phyloP scores from a whole-genome alignment of 495 filamentous ascomycete species.

The Annulohypoxylon maeteangense region DNA sequence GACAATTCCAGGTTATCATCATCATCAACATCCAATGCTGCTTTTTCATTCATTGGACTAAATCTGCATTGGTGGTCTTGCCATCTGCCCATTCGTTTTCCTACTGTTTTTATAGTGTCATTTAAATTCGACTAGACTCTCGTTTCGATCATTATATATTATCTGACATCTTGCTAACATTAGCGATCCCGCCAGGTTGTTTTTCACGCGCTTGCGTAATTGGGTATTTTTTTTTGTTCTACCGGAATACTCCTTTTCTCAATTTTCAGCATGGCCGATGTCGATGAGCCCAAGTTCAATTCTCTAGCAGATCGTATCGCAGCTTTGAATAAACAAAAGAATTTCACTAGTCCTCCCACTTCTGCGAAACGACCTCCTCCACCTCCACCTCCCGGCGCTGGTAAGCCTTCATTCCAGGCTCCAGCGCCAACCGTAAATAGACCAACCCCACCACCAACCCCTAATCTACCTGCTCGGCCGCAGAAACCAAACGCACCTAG shows the following conservation, averaged over 20 bases:
- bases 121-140: not conserved
- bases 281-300: constrained; percentile 64
- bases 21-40: not conserved
- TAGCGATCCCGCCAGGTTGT: not conserved
- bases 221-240: not conserved
- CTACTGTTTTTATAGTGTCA: not conserved
- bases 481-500: constrained; percentile 48
- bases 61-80: not conserved
- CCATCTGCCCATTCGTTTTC: not conserved
- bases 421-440: constrained; percentile 40
- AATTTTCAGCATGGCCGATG: constrained; percentile 59
- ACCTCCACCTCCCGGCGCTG: constrained; percentile 55
- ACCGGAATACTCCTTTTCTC: not conserved
- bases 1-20: not conserved
- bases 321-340: constrained; percentile 64
- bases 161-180: not conserved
- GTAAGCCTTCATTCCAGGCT: constrained; percentile 41
- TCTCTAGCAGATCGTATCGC: constrained; percentile 66
- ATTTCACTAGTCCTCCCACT: constrained; percentile 54
- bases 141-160: not conserved
- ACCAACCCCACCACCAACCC: constrained; percentile 40
- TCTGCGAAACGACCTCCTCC: constrained; percentile 59
- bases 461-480: constrained; percentile 53
- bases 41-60: not conserved
- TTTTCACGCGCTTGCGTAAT: not conserved